A percentile compares a stretch with the other conserved stretches of the same genome.
Conservation (phyloP, 306 rosid species). For the Prunus salicina region DNA sequence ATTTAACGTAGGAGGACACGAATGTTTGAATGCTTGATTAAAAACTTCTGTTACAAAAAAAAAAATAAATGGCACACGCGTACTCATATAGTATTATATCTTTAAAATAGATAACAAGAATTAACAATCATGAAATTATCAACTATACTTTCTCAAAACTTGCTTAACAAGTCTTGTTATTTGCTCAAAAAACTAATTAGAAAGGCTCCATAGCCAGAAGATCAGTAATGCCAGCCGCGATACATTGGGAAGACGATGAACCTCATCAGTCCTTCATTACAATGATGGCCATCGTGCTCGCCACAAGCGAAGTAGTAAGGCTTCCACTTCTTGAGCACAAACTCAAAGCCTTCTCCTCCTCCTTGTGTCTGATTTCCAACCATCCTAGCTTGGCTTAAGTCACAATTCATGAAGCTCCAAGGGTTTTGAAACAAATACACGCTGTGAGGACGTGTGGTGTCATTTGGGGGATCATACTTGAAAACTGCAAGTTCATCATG, state of each 20-base stretch:
- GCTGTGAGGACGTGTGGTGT: conserved; percentile 44
- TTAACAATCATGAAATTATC: not conserved
- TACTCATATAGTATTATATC: no score
- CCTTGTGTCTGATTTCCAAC: conserved; percentile 47
- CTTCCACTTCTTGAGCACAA: conserved; percentile 42
- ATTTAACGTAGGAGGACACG: no score
- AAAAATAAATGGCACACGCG: no score
- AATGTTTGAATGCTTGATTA: no score
- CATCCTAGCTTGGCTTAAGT: conserved; percentile 41
- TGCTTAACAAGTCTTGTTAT: conserved; percentile 9
- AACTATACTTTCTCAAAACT: not conserved
- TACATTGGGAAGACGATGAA: conserved; percentile 49
- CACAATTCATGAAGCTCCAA: conserved; percentile 51
- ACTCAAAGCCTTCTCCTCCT: conserved; percentile 47
- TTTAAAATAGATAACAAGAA: no score
- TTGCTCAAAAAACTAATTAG: not conserved
- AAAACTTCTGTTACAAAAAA: no score
- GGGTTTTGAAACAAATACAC: conserved; percentile 49
- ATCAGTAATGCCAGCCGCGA: conserved; percentile 34
- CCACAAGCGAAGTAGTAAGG: conserved; percentile 69
- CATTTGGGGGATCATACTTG: conserved; percentile 63
- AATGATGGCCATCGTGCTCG: conserved; percentile 52
- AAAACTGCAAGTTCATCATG: conserved; percentile 38
- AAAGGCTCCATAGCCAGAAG: no score
- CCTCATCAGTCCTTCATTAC: conserved; percentile 65